Conservation (phyloP, 805 yeast species). For the Starmerella cellae region DNA sequence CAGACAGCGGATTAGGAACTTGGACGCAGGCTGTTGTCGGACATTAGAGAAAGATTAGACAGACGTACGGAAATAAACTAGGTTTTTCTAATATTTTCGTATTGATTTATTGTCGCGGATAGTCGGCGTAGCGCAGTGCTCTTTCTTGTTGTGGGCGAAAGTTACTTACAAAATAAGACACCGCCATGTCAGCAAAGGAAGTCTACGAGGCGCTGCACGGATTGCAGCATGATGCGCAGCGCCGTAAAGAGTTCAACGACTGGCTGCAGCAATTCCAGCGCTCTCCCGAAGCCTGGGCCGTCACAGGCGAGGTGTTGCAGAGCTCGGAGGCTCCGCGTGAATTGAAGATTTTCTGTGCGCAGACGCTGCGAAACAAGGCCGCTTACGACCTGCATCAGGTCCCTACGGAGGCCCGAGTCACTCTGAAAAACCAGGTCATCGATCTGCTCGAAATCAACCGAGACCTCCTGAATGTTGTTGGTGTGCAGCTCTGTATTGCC, state of each 20-base stretch:
- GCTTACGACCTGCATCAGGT: slow-evolving; percentile 76
- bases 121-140: no score
- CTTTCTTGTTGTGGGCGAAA: no score
- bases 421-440: slow-evolving; percentile 58
- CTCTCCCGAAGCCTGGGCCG: slow-evolving; percentile 54
- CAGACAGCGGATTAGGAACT: no score
- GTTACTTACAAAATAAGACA: no score
- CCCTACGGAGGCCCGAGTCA: slow-evolving; percentile 41
- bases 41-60: no score
- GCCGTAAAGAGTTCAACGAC: slow-evolving; percentile 33
- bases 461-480: slow-evolving; percentile 40
- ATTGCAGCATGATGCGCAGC: slow-evolving; percentile 18
- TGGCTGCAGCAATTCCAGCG: slow-evolving; percentile 75
- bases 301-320: slow-evolving; percentile 43
- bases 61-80: no score
- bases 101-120: no score
- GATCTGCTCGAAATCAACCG: slow-evolving; percentile 40
- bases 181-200: slow-evolving; percentile 28
- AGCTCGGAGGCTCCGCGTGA: slow-evolving; percentile 33
- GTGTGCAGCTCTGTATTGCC: slow-evolving; percentile 71
- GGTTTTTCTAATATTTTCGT: no score
- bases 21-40: no score
- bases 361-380: slow-evolving; percentile 73
- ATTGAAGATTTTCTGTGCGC: slow-evolving; percentile 73
- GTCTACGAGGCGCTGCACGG: slow-evolving; percentile 22